Evolutionary conservation across 2,329 filamentous ascomycete species (phyloP), one percentile per base, ranked within the genome.

Genomic region (Exophiala lecanii-corni): DNA sequence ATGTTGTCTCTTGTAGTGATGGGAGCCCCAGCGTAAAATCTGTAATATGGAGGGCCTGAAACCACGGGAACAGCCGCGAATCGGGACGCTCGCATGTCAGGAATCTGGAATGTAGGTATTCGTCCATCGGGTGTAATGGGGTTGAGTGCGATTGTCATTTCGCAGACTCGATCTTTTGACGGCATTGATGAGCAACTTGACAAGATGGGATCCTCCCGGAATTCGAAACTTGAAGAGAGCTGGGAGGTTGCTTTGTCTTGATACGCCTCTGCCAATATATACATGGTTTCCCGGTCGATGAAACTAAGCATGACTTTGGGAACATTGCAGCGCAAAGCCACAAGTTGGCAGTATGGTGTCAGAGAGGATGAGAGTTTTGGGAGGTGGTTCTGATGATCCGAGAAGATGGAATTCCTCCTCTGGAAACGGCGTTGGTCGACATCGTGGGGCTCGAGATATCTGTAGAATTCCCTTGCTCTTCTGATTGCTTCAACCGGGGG

Each of bases 261-360:
- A 5, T 66, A 52, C 12, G 70, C 67, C 54, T 76, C 73, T n/a
- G 71, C 70, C 12, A 76, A 56, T 19, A 75, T 68, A 44, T 71
- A 74, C 49, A 74, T 71, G 16, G 59, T 63, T 6, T 70, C 62
- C 16, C 65, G 62, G 49, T 74, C 72, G 41, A 76, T 69, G 9
- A 75, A 60, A 47, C 65, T 70, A 36, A 69, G 62, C 37, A 69
- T 48, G 2, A 64, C 63, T 16, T 66, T 60, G 43, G 65, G 57
- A 3, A 59, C 62, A 42, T 48, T 25, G 36, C 41, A 44, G 32
- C 47, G 47, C 6, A 50, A 19, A 2, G 45, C 44, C 5, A 43
- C 34, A 15, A 50, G 41, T 19, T 50, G 47, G 17, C 38, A 41
- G 13, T 43, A 43, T 2, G 47, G 47, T 12, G 40, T 26, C 21